Evolutionary conservation across 2,329 filamentous ascomycete genomes (phyloP).

Genomic region (Fusarium fracticaudum): DNA sequence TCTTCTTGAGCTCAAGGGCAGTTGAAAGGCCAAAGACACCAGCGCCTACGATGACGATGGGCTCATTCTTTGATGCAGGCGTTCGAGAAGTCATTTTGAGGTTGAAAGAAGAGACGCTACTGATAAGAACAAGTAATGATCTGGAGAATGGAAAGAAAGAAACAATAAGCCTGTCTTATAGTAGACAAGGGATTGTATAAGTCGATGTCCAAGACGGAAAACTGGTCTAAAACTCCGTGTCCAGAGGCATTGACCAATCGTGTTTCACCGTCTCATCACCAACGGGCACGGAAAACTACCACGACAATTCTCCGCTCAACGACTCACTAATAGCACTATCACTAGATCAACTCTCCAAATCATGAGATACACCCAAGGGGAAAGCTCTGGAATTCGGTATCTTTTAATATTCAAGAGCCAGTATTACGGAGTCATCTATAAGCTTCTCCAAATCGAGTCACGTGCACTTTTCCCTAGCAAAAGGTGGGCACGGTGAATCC

Average conservation of each 20-base stretch:
- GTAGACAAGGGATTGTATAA: constrained; percentile 1
- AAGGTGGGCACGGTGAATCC: constrained; percentile 24
- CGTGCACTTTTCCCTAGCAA: not conserved
- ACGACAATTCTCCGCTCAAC: not conserved
- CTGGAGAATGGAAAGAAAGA: not conserved
- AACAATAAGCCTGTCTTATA: not conserved
- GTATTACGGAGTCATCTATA: not conserved
- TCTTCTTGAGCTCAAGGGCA: constrained; percentile 55
- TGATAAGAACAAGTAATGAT: not conserved
- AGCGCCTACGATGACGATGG: constrained; percentile 54
- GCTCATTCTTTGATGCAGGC: constrained; percentile 34
- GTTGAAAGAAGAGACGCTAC: too few species aligned
- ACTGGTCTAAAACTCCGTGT: constrained; percentile 16
- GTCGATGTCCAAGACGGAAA: constrained; percentile 1
- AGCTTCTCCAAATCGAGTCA: constrained; percentile 12
- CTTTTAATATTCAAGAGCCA: not conserved
- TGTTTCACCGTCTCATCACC: constrained; percentile 1
- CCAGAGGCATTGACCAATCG: constrained; percentile 24
- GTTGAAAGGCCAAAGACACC: constrained; percentile 63
- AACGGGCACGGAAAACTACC: constrained; percentile 27
- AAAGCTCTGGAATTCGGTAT: not conserved
- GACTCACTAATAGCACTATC: not conserved
- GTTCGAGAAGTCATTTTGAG: constrained; percentile 27
- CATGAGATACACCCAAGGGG: not conserved
- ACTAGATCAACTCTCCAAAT: not conserved